phyloP scores from a whole-genome alignment of 2,329 filamentous ascomycete genomes.

The Alternaria arborescens region DNA sequence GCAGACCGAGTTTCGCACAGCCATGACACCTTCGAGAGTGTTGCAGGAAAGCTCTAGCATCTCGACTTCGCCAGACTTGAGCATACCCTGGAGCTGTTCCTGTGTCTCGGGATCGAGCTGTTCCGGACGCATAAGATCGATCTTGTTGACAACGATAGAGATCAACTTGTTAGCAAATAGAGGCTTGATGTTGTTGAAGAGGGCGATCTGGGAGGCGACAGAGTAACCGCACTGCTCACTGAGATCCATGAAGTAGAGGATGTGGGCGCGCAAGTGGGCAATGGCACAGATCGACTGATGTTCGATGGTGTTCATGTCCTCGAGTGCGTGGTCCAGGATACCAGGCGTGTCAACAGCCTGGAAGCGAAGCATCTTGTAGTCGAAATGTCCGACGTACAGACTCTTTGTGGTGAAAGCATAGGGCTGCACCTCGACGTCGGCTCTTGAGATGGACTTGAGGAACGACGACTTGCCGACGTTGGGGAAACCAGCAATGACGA shows the following conservation, averaged over 20 bases:
- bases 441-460: slow-evolving; percentile 87
- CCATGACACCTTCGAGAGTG: slow-evolving; percentile 91
- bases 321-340: slow-evolving; percentile 94
- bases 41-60: slow-evolving; percentile 93
- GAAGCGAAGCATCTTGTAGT: slow-evolving; percentile 92
- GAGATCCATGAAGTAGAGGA: slow-evolving; percentile 98
- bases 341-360: slow-evolving; percentile 98
- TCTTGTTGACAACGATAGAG: slow-evolving; percentile 98
- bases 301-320: slow-evolving; percentile 99
- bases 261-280: slow-evolving; percentile 92
- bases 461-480: slow-evolving; percentile 95
- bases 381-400: slow-evolving; percentile 96
- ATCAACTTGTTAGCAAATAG: slow-evolving; percentile 97
- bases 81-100: slow-evolving; percentile 77
- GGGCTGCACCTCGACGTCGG: slow-evolving; percentile 95
- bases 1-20: slow-evolving; percentile 93
- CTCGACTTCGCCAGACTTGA: slow-evolving; percentile 90
- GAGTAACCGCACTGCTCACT: slow-evolving; percentile 97
- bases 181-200: slow-evolving; percentile 93
- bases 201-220: slow-evolving; percentile 87
- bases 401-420: slow-evolving; percentile 99
- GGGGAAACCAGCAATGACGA: slow-evolving; percentile 96
- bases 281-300: slow-evolving; percentile 99
- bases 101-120: slow-evolving; percentile 83
- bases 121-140: slow-evolving; percentile 87